Conservation (phyloP, 805 yeast genomes). For the Candida andamanensis region DNA sequence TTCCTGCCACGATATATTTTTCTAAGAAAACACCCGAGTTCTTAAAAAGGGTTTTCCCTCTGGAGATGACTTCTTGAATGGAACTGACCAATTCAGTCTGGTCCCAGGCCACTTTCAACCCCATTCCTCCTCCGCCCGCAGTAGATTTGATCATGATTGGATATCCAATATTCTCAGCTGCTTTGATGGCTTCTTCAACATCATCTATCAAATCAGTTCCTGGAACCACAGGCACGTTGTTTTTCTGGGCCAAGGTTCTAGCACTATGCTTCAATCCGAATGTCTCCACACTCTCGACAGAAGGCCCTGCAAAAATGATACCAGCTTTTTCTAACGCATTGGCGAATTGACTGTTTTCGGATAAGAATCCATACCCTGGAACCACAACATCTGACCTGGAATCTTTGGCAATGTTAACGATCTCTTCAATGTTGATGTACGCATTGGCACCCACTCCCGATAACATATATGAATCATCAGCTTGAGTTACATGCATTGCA, state of each 20-base stretch:
- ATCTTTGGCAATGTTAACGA: conserved; percentile 74
- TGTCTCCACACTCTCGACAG: conserved; percentile 85
- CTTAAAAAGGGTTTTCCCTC: conserved; percentile 87
- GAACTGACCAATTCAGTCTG: conserved; percentile 74
- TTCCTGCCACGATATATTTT: conserved; percentile 86
- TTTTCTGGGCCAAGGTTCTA: conserved; percentile 81
- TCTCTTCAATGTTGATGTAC: conserved; percentile 78
- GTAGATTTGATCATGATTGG: conserved; percentile 96
- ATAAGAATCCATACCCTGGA: conserved; percentile 95
- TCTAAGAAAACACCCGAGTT: conserved; percentile 96
- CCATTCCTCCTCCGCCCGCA: conserved; percentile 99
- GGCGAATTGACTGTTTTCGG: conserved; percentile 94
- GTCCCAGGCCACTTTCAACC: conserved; percentile 85
- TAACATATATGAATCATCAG: conserved; percentile 79
- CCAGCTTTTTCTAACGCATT: conserved; percentile 79
- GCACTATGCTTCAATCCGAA: conserved; percentile 96
- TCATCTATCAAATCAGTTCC: conserved; percentile 80
- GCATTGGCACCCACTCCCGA: conserved; percentile 88
- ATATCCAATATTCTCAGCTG: conserved; percentile 70
- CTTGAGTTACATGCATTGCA: conserved; percentile 77
- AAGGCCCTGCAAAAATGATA: conserved; percentile 91
- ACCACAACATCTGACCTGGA: conserved; percentile 86
- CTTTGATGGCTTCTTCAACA: conserved; percentile 65
- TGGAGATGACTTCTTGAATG: conserved; percentile 86
- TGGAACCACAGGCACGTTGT: conserved; percentile 92